Evolutionary conservation across 257 asterid genomes (phyloP).

Genomic region (Solanum microdontum): DNA sequence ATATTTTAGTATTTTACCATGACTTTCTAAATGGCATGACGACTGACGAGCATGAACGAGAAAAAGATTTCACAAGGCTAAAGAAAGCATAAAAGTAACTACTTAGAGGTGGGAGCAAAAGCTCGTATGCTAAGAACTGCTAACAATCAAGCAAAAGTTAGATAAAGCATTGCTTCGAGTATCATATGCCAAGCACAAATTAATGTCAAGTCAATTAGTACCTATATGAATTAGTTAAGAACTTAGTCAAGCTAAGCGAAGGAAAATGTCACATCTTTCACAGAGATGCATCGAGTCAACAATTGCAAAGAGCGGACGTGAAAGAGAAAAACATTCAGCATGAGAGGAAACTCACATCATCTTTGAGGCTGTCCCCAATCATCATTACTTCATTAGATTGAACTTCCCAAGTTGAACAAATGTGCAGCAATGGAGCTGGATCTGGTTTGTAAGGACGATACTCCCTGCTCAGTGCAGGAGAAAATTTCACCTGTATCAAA

Average conservation of each 20-base stretch:
- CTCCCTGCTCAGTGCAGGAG: constrained; percentile 91
- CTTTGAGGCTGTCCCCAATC: constrained; percentile 96
- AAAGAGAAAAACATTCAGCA: not conserved
- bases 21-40: not conserved
- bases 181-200: not conserved
- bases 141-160: not conserved
- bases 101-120: not conserved
- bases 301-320: not conserved
- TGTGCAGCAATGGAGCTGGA: constrained; percentile 85
- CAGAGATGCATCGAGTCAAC: not conserved
- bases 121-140: not conserved
- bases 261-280: not conserved
- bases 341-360: constrained; percentile 49
- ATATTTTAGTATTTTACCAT: not conserved
- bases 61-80: not conserved
- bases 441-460: constrained; percentile 87
- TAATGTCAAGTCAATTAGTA: not conserved
- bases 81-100: not conserved
- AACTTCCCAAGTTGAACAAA: constrained; percentile 66
- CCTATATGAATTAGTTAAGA: not conserved
- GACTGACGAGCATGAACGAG: not conserved
- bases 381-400: constrained; percentile 79
- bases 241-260: not conserved
- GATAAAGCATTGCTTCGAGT: not conserved
- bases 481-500: constrained; percentile 53